Conservation (phyloP, 768 basidiomycete genomes). For the Podaxis sp. region DNA sequence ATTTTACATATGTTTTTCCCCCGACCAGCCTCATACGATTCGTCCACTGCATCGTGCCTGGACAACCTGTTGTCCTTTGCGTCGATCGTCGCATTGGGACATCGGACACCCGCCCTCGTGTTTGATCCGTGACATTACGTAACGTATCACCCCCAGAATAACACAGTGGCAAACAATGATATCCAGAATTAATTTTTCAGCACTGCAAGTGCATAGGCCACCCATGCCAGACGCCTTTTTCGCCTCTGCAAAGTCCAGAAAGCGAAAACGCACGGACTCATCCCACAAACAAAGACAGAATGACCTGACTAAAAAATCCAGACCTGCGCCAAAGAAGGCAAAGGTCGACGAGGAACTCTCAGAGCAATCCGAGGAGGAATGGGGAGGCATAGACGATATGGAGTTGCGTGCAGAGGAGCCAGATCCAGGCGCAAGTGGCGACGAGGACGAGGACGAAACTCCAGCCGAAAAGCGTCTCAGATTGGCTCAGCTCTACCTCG, state of each 20-base stretch:
- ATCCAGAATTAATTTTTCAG: background rate
- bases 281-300: constrained; percentile 20
- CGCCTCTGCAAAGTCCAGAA: constrained; percentile 51
- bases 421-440: constrained; percentile 61
- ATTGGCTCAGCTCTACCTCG: constrained; percentile 86
- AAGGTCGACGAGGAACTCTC: constrained; percentile 64
- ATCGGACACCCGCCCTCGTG: background rate
- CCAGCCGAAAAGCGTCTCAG: constrained; percentile 90
- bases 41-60: background rate
- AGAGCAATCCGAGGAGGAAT: constrained; percentile 44
- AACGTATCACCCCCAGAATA: background rate
- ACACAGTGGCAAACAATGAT: background rate
- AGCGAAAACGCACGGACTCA: constrained; percentile 49
- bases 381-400: constrained; percentile 61
- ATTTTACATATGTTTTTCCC: background rate
- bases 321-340: constrained; percentile 21
- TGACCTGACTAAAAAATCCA: background rate
- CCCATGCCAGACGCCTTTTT: constrained; percentile 86
- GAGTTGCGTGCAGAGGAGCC: constrained; percentile 54
- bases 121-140: background rate
- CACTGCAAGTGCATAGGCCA: background rate
- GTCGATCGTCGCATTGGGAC: background rate
- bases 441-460: constrained; percentile 86
- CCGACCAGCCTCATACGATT: background rate
- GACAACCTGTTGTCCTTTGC: background rate